These are phyloP conservation scores for Apiosordaria backusii DNA, from an alignment of 495 filamentous ascomycete species.

Conservation along the genomic window DNA sequence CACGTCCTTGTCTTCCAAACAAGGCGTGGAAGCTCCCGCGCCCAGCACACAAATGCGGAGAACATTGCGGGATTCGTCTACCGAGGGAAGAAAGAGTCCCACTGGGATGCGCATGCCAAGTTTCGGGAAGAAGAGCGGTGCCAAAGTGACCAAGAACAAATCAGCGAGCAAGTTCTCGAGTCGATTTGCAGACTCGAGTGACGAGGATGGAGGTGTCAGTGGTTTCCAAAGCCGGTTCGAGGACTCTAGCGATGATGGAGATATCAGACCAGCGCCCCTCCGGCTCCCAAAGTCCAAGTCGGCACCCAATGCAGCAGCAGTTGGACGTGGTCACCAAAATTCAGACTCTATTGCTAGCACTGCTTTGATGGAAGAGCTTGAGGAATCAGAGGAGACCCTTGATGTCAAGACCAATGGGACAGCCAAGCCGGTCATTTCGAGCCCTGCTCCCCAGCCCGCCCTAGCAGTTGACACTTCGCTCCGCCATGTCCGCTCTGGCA, in stretches of 20 bases:
- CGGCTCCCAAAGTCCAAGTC: conserved; percentile 11
- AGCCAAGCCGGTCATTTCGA: conserved; percentile 11
- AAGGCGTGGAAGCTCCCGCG: conserved; percentile 16
- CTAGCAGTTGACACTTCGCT: conserved; percentile 14
- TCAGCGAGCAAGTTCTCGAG: conserved; percentile 30
- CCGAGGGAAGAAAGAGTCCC: conserved; percentile 20
- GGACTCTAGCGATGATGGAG: conserved; percentile 78
- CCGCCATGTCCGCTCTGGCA: conserved; percentile 35
- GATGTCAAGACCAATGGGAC: conserved; percentile 25
- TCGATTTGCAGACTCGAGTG: conserved; percentile 63
- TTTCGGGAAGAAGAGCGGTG: conserved; percentile 31
- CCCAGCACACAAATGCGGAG: conserved; percentile 29
- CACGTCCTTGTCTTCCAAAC: conserved; percentile 34
- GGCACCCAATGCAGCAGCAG: not conserved
- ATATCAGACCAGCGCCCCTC: conserved; percentile 23
- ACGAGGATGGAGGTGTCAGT: conserved; percentile 59
- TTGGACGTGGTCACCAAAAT: conserved; percentile 9
- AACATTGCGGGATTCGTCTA: conserved; percentile 27
- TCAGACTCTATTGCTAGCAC: conserved; percentile 28
- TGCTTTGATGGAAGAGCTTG: conserved; percentile 34
- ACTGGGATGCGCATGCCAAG: conserved; percentile 32
- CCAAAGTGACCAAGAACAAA: conserved; percentile 11
- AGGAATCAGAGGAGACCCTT: conserved; percentile 37
- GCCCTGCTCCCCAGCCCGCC: not conserved
- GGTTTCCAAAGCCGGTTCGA: conserved; percentile 68